Percentiles rank a stretch among this genome's conserved stretches.
Evolutionary conservation across 257 asterid genomes (phyloP).

Genomic region (Penstemon eatonii): DNA sequence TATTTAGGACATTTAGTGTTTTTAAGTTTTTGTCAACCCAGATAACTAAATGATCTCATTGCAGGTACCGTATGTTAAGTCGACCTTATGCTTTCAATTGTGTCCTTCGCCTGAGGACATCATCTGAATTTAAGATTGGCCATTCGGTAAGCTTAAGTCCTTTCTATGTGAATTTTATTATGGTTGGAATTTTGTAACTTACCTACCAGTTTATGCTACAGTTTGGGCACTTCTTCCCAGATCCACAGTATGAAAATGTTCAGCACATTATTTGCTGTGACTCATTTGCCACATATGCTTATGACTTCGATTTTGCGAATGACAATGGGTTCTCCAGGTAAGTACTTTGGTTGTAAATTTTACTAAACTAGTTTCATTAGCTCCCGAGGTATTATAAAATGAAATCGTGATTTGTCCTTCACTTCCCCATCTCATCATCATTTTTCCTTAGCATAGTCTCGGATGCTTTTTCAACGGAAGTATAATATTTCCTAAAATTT

Average conservation of each 20-base stretch:
- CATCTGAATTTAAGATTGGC: slow-evolving; percentile 82
- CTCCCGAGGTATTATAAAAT: too few relatives aligned
- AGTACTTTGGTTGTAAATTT: slow-evolving; percentile 12
- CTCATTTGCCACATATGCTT: slow-evolving; percentile 93
- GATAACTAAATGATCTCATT: slow-evolving; percentile 41
- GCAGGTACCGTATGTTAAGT: slow-evolving; percentile 97
- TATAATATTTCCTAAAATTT: slow-evolving; percentile 4
- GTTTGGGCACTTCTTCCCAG: slow-evolving; percentile 99
- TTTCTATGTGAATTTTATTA: slow-evolving; percentile 21
- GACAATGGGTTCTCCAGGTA: slow-evolving; percentile 87
- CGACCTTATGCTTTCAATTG: slow-evolving; percentile 96
- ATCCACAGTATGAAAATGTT: slow-evolving; percentile 94
- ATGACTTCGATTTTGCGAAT: slow-evolving; percentile 84
- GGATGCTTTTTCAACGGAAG: slow-evolving; percentile 25
- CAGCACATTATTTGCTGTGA: slow-evolving; percentile 97
- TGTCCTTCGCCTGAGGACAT: slow-evolving; percentile 87
- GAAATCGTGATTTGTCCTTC: neutral
- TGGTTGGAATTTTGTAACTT: slow-evolving; percentile 24
- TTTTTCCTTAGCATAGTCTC: slow-evolving; percentile 22
- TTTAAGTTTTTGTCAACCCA: slow-evolving; percentile 14
- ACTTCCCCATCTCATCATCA: neutral
- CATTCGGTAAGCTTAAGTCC: slow-evolving; percentile 64
- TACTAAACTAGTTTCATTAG: too few relatives aligned
- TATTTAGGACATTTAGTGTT: slow-evolving; percentile 11
- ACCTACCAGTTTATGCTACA: slow-evolving; percentile 47